phyloP scores from a whole-genome alignment of 2,329 filamentous ascomycete species.

The Dothiorella sarmentorum region DNA sequence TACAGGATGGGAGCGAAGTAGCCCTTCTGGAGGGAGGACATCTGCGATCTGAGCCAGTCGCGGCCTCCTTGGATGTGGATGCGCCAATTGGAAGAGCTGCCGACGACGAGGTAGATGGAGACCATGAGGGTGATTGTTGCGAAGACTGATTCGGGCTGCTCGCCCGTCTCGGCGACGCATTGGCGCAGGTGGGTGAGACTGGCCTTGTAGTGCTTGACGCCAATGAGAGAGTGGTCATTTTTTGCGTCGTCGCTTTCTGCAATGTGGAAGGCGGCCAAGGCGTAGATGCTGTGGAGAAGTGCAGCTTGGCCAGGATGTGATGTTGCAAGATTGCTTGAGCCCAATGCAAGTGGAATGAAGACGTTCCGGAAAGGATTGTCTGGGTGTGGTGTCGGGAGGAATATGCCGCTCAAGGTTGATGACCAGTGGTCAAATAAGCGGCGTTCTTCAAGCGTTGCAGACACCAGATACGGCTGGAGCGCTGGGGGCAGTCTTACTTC shows the following conservation, averaged over 20 bases:
- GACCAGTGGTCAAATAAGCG: slow-evolving; percentile 13
- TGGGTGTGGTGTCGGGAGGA: background rate
- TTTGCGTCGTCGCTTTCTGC: background rate
- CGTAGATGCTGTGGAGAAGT: slow-evolving; percentile 11
- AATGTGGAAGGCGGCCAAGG: slow-evolving; percentile 14
- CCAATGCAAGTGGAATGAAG: slow-evolving; percentile 13
- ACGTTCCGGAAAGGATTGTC: slow-evolving; percentile 12
- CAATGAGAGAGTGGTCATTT: background rate
- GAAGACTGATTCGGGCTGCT: slow-evolving; percentile 8
- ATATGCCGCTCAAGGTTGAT: slow-evolving; percentile 1
- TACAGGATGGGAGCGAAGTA: slow-evolving; percentile 9
- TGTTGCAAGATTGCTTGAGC: background rate
- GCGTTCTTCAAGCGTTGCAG: background rate
- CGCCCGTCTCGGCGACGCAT: background rate
- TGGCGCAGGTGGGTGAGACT: slow-evolving; percentile 7
- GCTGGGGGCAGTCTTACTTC: background rate
- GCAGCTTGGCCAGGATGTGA: slow-evolving; percentile 9
- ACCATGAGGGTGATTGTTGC: slow-evolving; percentile 13
- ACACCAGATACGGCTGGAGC: slow-evolving; percentile 4
- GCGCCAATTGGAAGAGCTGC: slow-evolving; percentile 11
- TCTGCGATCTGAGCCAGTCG: slow-evolving; percentile 3
- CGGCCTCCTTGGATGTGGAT: slow-evolving; percentile 15
- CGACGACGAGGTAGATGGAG: slow-evolving; percentile 9
- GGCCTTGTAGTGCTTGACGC: slow-evolving; percentile 11
- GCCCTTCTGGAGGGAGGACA: background rate